Conservation (phyloP, 768 basidiomycete species). For the Phaffia australis region DNA sequence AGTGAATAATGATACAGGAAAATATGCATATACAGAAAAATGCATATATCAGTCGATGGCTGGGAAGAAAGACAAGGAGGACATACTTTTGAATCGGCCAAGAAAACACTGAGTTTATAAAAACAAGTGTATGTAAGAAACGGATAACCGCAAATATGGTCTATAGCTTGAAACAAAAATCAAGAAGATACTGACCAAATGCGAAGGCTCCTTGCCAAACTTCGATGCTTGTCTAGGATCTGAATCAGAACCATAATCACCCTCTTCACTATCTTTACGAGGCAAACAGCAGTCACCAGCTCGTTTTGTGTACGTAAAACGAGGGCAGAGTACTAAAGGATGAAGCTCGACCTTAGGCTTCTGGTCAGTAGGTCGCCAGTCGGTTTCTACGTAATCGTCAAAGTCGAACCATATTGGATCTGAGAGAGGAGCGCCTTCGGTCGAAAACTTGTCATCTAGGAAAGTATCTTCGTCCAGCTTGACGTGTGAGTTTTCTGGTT, state of each 20-base stretch:
- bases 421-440: constrained; percentile 12
- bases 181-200: constrained; percentile 38
- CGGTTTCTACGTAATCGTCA: constrained; percentile 72
- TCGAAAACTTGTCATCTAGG: constrained; percentile 4
- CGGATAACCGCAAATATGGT: constrained; percentile 45
- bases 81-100: constrained; percentile 15
- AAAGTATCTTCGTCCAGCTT: background rate
- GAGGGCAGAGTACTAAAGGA: constrained; percentile 64
- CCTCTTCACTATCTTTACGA: background rate
- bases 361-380: constrained; percentile 49
- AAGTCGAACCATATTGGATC: constrained; percentile 54
- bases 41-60: too few relatives aligned
- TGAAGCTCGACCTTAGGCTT: constrained; percentile 57
- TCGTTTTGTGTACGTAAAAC: constrained; percentile 64
- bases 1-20: constrained; percentile 3
- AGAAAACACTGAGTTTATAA: background rate
- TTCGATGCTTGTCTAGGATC: constrained; percentile 42
- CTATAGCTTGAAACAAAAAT: constrained; percentile 64
- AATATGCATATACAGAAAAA: too few relatives aligned
- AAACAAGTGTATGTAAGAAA: constrained; percentile 13
- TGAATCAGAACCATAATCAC: background rate
- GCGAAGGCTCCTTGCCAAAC: constrained; percentile 76
- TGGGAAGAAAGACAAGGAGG: background rate
- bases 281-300: constrained; percentile 25
- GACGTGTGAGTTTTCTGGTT: constrained; percentile 23